Base-by-base conservation (phyloP, 1,284 basidiomycete species). In the Pseudozyma hubeiensis region DNA sequence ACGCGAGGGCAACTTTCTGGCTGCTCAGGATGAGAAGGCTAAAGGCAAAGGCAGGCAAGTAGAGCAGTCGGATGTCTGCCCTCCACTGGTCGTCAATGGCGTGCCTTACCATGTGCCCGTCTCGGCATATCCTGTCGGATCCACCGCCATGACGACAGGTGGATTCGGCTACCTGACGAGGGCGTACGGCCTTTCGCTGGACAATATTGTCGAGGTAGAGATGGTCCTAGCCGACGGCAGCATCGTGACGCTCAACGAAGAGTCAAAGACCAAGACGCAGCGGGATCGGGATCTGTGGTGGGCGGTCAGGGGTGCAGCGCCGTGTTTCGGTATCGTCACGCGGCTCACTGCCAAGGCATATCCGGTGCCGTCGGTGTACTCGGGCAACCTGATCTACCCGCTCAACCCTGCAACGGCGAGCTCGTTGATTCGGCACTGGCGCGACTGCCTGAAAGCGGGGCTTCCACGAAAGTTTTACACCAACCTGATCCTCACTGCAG, bases 141-240 rank as follows among this genome's bases (percentile, higher is more conserved):
- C 92, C 44, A 77, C 91, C 10, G 90, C 92, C 55, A 92, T 94
- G 90, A 85, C 94, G 64, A 88, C 92, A 3, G 93, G 91, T 13
- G 94, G 94, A 0, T 96, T 95, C 79, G 93, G 94, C 1, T 96
- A 95, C 85, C 85, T 94, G 44, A 90, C 91, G 47, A 88, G 94
- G 52, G 86, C 93, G 72, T 89, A 91, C 68, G 94, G 94, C 5
- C 86, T 96, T 3, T 81, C 79, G 41, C 54, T 81, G 14, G 79
- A 81, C 66, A 71, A 78, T 34, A 46, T 80, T 53, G 68, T 75
- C 53, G 79, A 81, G 50, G 77, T 81, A 2, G 76, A 81, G 53
- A 55, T 83, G 35, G 84, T 84, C 16, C 51, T 83, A 17, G 75
- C 82, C 5, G 80, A 84, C 44, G 82, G 81, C 5, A 37, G 66